phyloP scores from a whole-genome alignment of 2,329 filamentous ascomycete genomes.

The Aspergillus fumigatus region DNA sequence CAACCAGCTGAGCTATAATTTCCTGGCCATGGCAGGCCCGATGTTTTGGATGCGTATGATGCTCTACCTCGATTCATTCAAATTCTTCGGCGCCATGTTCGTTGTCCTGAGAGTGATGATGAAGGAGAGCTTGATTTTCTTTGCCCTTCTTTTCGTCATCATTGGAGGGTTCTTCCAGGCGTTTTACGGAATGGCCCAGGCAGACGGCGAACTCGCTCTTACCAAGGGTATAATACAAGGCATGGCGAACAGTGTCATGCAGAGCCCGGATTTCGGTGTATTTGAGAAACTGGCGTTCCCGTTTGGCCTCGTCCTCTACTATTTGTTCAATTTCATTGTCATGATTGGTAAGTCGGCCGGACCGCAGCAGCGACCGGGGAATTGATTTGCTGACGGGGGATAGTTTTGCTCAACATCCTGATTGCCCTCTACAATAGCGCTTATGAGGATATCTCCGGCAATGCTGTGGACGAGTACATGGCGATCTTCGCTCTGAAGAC shows the following conservation, averaged over 20 bases:
- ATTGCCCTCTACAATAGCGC: constrained; percentile 97
- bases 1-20: constrained; percentile 86
- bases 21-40: constrained; percentile 85
- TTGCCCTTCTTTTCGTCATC: constrained; percentile 80
- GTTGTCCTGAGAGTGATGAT: constrained; percentile 95
- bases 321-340: constrained; percentile 94
- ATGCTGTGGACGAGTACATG: constrained; percentile 93
- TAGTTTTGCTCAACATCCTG: constrained; percentile 84
- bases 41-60: constrained; percentile 96
- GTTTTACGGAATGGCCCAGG: constrained; percentile 85
- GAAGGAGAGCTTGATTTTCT: constrained; percentile 94
- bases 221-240: constrained; percentile 46
- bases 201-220: constrained; percentile 61
- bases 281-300: constrained; percentile 90
- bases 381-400: constrained; percentile 6
- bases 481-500: constrained; percentile 91
- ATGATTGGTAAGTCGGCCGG: constrained; percentile 60
- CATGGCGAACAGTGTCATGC: constrained; percentile 84
- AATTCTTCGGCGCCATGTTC: constrained; percentile 97
- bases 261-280: constrained; percentile 80
- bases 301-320: constrained; percentile 93
- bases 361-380: neutral
- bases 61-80: constrained; percentile 86
- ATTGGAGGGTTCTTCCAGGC: constrained; percentile 79
- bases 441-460: constrained; percentile 88